Conservation (phyloP, 208 protist species). For the Leishmania guyanensis region DNA sequence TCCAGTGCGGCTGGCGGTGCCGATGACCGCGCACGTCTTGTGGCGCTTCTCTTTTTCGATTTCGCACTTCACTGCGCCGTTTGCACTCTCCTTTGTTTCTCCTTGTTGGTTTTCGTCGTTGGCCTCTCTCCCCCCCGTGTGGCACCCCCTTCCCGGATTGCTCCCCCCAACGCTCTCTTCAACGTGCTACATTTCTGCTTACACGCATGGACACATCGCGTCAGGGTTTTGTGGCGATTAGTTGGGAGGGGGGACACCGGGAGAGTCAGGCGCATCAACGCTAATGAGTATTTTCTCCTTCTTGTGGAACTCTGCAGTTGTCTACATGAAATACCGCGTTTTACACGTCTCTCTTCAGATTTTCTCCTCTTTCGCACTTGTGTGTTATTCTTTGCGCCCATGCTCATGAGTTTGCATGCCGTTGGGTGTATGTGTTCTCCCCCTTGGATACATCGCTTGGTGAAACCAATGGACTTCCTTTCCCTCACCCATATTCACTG, state of each 20-base stretch:
- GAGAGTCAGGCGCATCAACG: no score
- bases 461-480: background rate
- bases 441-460: background rate
- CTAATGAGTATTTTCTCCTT: background rate
- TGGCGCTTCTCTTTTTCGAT: no score
- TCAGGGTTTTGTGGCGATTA: background rate
- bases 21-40: no score
- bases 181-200: background rate
- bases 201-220: background rate
- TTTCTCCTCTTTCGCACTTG: background rate
- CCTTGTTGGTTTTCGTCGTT: background rate
- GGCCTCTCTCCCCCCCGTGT: background rate
- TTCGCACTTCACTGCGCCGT: background rate
- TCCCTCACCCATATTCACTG: background rate
- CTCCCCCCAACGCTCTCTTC: background rate
- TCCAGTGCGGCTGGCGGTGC: no score
- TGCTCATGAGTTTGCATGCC: background rate
- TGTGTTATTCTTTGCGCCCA: background rate
- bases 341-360: background rate
- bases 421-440: background rate
- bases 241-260: background rate
- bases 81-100: background rate
- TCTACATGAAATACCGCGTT: background rate
- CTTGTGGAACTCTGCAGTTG: background rate
- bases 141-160: background rate